These are phyloP conservation scores for Pholiota adiposa DNA, from an alignment of 1,284 basidiomycete genomes.

Conservation along the genomic window DNA sequence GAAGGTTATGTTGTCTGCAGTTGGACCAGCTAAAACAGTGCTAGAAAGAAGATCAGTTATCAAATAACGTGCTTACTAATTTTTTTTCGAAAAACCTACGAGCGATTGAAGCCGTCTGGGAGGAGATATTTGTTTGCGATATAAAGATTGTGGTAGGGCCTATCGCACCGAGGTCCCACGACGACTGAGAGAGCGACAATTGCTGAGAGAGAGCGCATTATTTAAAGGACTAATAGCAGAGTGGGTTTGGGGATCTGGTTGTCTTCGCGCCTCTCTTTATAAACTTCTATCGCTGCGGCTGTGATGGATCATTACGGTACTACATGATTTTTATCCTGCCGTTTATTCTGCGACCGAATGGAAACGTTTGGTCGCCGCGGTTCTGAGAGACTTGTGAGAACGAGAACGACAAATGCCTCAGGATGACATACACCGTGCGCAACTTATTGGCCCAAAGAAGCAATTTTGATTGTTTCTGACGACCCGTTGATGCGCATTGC, in stretches of 20 bases:
- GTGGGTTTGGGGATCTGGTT: background rate
- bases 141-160: slow-evolving; percentile 17
- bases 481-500: background rate
- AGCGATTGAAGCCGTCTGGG: slow-evolving; percentile 25
- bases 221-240: background rate
- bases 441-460: background rate
- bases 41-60: background rate
- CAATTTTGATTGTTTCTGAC: background rate
- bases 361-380: background rate
- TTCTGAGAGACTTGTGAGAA: background rate
- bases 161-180: slow-evolving; percentile 5
- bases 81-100: slow-evolving; percentile 18
- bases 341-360: background rate
- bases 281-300: background rate
- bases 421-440: background rate
- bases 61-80: no score
- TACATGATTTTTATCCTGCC: background rate
- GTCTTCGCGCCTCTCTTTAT: background rate
- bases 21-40: slow-evolving; percentile 21
- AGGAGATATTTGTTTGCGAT: slow-evolving; percentile 17
- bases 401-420: background rate
- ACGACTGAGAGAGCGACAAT: background rate
- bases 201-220: background rate
- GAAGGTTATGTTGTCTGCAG: slow-evolving; percentile 10
- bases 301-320: background rate